Evolutionary conservation across 2,329 filamentous ascomycete species (phyloP), one percentile per base, ranked within the genome.

Genomic region (Daldinia eschscholtzii): DNA sequence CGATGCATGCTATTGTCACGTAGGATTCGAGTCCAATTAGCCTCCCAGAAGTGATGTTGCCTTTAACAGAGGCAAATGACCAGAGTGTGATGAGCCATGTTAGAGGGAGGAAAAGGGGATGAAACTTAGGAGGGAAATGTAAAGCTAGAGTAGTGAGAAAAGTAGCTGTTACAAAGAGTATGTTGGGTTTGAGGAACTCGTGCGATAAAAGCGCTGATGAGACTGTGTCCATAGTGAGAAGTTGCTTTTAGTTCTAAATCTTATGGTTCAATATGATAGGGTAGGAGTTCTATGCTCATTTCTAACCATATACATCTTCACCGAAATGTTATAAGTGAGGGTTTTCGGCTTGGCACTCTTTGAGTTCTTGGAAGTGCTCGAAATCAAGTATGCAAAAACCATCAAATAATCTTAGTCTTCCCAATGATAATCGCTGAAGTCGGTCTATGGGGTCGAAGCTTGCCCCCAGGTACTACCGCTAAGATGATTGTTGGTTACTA

Each of bases 1-100:
- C 44, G 20, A 65, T 61, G 23, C 63, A 61, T 37, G 57, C 57
- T 52, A 65, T 61, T 15, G 26, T 57, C 13, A 41, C 57, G 35
- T 65, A 61, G 15, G 52, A 61, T 35, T 61, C 57, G 3, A 65
- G 63, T 13, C 44, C 53, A 13, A 61, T 55, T 20, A 35, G 23
- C 6, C 35, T 33, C 7, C 18, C 9, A 12, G 57, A 66, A 6
- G 53, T 18, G 7, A 9, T 35, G 33, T 52, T 39, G 6, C 33
- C 44, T 37, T 55, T 20, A 35, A 61, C 26, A 37, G 52, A 66
- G 20, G 44, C 30, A 2, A 61, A 44, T 28, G 64, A 57, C 64
- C 44, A 61, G 26, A 26, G 35, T 4, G 52, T 41, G 53, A 66
- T 53, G 35, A 62, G 15, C 44, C 52, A 61, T 35, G 26, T 18